Conservation (phyloP, 169 alveolate species). For the Haemoproteus tartakovskyi region DNA sequence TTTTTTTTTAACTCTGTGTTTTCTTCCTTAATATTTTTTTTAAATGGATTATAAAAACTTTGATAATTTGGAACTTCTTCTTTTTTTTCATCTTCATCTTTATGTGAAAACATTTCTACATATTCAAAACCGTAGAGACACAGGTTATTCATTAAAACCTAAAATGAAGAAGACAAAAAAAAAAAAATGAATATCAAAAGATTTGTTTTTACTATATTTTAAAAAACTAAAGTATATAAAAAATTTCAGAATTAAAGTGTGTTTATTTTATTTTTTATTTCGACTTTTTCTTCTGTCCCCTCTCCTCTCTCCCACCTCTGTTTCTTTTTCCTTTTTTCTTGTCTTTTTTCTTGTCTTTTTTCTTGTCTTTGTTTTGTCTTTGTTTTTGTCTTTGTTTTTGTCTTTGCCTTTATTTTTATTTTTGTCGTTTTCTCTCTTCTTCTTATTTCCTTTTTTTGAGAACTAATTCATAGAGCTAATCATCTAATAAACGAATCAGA, state of each 20-base stretch:
- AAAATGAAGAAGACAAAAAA: not conserved
- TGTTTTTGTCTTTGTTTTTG: too few species aligned
- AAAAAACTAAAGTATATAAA: too few species aligned
- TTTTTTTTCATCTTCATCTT: not conserved
- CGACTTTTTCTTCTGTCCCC: too few species aligned
- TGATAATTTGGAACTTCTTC: constrained; percentile 1
- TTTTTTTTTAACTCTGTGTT: constrained; percentile 17
- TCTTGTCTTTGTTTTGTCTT: too few species aligned
- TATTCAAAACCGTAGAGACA: constrained; percentile 50
- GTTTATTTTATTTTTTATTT: too few species aligned
- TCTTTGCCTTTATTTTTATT: too few species aligned
- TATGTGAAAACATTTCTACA: constrained; percentile 23
- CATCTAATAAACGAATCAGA: too few species aligned
- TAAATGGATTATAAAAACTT: not conserved
- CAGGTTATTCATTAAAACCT: constrained; percentile 61
- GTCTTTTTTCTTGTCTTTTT: too few species aligned
- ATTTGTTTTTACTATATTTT: not conserved
- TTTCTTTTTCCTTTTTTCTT: not conserved
- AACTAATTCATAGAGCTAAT: too few species aligned
- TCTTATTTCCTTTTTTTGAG: too few species aligned
- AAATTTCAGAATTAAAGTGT: too few species aligned
- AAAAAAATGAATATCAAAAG: not conserved
- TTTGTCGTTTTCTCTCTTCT: too few species aligned
- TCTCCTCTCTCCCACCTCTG: not conserved
- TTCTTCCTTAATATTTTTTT: constrained; percentile 7